These are phyloP conservation scores for Metschnikowia reukaufii DNA, from an alignment of 805 yeast species.

Conservation along the genomic window DNA sequence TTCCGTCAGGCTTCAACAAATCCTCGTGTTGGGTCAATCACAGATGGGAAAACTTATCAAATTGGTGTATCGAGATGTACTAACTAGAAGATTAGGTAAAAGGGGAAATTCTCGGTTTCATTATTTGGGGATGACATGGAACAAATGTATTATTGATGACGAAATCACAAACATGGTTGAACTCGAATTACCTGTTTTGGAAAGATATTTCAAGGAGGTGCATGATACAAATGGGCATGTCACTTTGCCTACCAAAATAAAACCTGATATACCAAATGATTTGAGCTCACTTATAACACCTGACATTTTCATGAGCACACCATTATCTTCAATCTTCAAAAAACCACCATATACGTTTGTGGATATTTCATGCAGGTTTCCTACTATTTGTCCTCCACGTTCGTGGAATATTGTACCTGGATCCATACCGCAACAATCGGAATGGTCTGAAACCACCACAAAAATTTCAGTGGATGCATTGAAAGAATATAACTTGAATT, in stretches of 20 bases:
- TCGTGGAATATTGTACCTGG: not conserved
- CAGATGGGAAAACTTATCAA: conserved; percentile 43
- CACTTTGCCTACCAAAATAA: not conserved
- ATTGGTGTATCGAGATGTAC: conserved; percentile 37
- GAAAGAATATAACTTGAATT: not conserved
- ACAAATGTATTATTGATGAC: conserved; percentile 31
- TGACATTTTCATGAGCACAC: not conserved
- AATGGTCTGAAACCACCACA: not conserved
- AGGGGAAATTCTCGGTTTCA: conserved; percentile 47
- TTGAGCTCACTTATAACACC: too few species aligned
- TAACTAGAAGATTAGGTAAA: conserved; percentile 40
- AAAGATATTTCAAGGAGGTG: not conserved
- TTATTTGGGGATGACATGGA: conserved; percentile 43
- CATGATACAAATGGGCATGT: conserved; percentile 20
- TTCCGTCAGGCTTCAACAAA: conserved; percentile 32
- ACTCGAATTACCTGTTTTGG: conserved; percentile 33
- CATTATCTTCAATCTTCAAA: not conserved
- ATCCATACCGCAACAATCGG: not conserved
- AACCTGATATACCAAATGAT: not conserved
- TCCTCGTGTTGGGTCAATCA: conserved; percentile 40
- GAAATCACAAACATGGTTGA: conserved; percentile 34
- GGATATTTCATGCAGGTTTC: conserved; percentile 2
- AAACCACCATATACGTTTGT: conserved; percentile 4
- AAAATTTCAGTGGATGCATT: not conserved
- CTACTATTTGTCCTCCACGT: not conserved